Conservation (phyloP, 1,284 basidiomycete species). For the Cryptococcus sp. region DNA sequence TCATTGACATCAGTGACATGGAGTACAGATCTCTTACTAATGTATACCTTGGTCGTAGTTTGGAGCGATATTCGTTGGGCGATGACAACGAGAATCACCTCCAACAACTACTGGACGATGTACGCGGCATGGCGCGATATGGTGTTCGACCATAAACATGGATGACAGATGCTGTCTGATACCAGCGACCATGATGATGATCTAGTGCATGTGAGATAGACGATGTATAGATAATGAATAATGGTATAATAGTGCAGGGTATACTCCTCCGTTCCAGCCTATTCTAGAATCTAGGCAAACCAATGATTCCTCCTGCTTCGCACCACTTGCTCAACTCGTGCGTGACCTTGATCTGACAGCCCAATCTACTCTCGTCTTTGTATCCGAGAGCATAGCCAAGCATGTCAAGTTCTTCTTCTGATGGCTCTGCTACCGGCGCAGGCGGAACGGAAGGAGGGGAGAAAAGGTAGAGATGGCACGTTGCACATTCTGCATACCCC, state of each 20-base stretch:
- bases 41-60: slow-evolving; percentile 31
- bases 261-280: background rate
- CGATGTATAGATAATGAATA: background rate
- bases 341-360: slow-evolving; percentile 51
- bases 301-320: slow-evolving; percentile 39
- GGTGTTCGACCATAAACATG: slow-evolving; percentile 17
- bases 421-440: slow-evolving; percentile 36
- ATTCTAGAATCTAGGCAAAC: slow-evolving; percentile 42
- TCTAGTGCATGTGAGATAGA: background rate
- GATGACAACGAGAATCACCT: slow-evolving; percentile 37
- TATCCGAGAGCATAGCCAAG: slow-evolving; percentile 47
- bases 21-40: background rate
- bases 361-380: slow-evolving; percentile 45
- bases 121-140: slow-evolving; percentile 36
- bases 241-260: slow-evolving; percentile 4
- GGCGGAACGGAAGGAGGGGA: slow-evolving; percentile 7
- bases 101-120: slow-evolving; percentile 41
- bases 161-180: background rate
- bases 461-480: slow-evolving; percentile 50
- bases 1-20: background rate
- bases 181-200: background rate
- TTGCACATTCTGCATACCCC: slow-evolving; percentile 47
- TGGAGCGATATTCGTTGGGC: slow-evolving; percentile 42
- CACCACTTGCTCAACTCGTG: slow-evolving; percentile 44
- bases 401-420: slow-evolving; percentile 53